Evolutionary conservation across 2,329 filamentous ascomycete genomes (phyloP).

Genomic region (Epichloe sibirici): DNA sequence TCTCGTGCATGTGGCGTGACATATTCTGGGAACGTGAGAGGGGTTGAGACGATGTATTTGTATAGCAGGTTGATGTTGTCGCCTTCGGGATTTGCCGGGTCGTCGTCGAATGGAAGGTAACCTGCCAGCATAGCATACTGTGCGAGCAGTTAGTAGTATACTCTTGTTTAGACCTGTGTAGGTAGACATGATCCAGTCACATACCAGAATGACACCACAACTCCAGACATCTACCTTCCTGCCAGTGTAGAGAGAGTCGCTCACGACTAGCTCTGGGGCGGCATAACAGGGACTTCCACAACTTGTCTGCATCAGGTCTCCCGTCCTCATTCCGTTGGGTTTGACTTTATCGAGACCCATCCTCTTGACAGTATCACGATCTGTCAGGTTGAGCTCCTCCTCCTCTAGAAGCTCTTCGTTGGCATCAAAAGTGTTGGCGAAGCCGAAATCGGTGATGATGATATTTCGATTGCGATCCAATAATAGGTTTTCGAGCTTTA

Average conservation of each 20-base stretch:
- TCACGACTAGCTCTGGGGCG: slow-evolving; percentile 91
- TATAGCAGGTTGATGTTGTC: slow-evolving; percentile 99
- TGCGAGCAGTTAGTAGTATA: background rate
- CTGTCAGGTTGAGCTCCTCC: slow-evolving; percentile 74
- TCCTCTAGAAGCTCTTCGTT: slow-evolving; percentile 79
- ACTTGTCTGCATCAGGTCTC: slow-evolving; percentile 97
- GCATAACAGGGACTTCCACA: slow-evolving; percentile 98
- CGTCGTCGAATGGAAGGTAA: slow-evolving; percentile 95
- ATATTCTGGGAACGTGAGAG: slow-evolving; percentile 95
- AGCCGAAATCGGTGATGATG: slow-evolving; percentile 98
- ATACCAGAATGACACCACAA: slow-evolving; percentile 92
- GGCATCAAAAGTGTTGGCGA: slow-evolving; percentile 94
- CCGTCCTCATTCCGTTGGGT: slow-evolving; percentile 63
- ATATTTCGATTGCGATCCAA: slow-evolving; percentile 96
- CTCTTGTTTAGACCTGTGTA: too few relatives aligned
- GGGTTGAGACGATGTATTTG: slow-evolving; percentile 97
- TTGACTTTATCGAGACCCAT: slow-evolving; percentile 74
- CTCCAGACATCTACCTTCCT: slow-evolving; percentile 99
- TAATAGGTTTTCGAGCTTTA: slow-evolving; percentile 92
- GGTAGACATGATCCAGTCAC: slow-evolving; percentile 20
- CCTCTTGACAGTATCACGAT: slow-evolving; percentile 79
- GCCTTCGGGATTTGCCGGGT: slow-evolving; percentile 93
- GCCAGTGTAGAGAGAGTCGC: slow-evolving; percentile 92
- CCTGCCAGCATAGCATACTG: slow-evolving; percentile 98
- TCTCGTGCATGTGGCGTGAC: slow-evolving; percentile 94